Evolutionary conservation across 257 asterid species (phyloP).

Genomic region (Scutellaria barbata): DNA sequence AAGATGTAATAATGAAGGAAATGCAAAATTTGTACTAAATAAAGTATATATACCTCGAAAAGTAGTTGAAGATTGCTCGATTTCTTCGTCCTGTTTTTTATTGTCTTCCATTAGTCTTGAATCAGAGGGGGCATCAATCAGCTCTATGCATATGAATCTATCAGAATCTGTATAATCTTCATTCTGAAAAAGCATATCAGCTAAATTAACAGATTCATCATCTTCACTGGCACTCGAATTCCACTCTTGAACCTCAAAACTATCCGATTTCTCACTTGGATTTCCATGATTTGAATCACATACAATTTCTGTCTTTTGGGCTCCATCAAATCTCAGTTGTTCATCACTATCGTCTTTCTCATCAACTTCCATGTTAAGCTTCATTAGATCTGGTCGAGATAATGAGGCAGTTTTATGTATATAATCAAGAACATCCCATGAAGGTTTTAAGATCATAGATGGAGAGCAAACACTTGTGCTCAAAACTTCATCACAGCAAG

Average conservation of each 20-base stretch:
- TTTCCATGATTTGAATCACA: constrained; percentile 8
- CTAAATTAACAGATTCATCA: constrained; percentile 33
- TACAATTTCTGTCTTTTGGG: constrained; percentile 19
- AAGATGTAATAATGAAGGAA: too few relatives aligned
- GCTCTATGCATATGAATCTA: constrained; percentile 49
- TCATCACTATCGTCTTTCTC: constrained; percentile 31
- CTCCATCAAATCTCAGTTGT: constrained; percentile 34
- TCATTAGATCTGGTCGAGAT: constrained; percentile 11
- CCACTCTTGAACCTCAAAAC: constrained; percentile 24
- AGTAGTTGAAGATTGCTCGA: too few relatives aligned
- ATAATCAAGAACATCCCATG: constrained; percentile 51
- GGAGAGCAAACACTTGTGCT: constrained; percentile 17
- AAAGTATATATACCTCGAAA: too few relatives aligned
- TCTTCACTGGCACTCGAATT: constrained; percentile 27
- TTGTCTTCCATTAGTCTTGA: constrained; percentile 30
- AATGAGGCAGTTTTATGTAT: constrained; percentile 27
- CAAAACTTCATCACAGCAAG: constrained; percentile 52
- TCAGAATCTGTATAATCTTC: constrained; percentile 38
- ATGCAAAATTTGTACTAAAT: too few relatives aligned
- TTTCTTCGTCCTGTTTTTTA: too few relatives aligned
- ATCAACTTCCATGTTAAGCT: neutral
- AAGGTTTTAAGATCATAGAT: constrained; percentile 46
- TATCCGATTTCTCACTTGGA: neutral
- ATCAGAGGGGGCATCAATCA: constrained; percentile 27
- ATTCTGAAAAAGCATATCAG: constrained; percentile 43